A percentile compares a stretch with the other conserved stretches of the same genome.
These are phyloP conservation scores for Cryptococcus sp. DNA, from an alignment of 1,284 basidiomycete species.

Conservation along the genomic window DNA sequence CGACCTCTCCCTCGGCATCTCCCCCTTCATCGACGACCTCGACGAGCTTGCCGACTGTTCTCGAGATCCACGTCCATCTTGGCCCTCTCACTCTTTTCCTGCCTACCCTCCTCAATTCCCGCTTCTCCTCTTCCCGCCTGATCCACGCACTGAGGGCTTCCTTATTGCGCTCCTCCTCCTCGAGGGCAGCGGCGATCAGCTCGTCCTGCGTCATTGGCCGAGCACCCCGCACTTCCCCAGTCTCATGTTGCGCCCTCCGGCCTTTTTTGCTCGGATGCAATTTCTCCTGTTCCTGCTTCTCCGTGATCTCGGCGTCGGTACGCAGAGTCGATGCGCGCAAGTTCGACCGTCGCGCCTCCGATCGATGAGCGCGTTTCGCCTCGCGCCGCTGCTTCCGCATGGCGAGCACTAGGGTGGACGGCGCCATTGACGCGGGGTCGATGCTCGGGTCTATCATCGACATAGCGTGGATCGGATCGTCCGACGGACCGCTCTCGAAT, in stretches of 20 bases:
- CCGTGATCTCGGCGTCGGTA: constrained; percentile 39
- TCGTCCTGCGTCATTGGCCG: constrained; percentile 55
- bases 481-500: constrained; percentile 12
- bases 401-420: constrained; percentile 45
- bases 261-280: constrained; percentile 28
- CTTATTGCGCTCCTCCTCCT: constrained; percentile 58
- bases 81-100: constrained; percentile 55
- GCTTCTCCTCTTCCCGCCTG: constrained; percentile 56
- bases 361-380: constrained; percentile 36
- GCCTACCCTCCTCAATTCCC: constrained; percentile 52
- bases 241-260: constrained; percentile 41
- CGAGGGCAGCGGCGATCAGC: constrained; percentile 57
- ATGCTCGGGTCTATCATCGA: constrained; percentile 32
- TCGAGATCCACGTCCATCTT: constrained; percentile 55
- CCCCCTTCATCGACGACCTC: constrained; percentile 22
- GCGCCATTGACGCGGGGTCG: constrained; percentile 44
- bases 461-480: constrained; percentile 9
- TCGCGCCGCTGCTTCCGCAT: constrained; percentile 43
- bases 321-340: constrained; percentile 45
- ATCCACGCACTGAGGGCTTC: constrained; percentile 56
- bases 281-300: constrained; percentile 32
- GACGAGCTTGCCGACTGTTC: constrained; percentile 49
- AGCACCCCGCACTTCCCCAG: constrained; percentile 36
- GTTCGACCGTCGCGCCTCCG: constrained; percentile 40
- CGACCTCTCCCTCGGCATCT: not conserved